Conservation (phyloP, 306 rosid genomes). For the Arachis stenosperma region DNA sequence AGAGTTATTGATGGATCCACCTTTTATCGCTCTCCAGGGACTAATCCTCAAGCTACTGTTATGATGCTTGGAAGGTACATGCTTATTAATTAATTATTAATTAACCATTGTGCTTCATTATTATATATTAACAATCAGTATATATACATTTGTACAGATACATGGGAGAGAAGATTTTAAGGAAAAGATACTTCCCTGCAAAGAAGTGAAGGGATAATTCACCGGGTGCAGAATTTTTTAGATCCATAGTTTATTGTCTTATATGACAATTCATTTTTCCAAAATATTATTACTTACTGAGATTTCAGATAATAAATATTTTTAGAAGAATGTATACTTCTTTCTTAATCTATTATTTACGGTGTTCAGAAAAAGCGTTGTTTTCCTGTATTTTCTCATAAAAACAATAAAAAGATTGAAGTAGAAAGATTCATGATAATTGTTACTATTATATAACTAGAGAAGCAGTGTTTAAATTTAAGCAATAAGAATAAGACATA, state of each 20-base stretch:
- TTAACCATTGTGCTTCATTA: no score
- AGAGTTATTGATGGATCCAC: constrained; percentile 89
- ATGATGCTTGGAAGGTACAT: constrained; percentile 77
- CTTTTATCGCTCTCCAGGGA: constrained; percentile 62
- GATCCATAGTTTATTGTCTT: constrained; percentile 20
- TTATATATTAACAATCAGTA: no score
- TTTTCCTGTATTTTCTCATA: no score
- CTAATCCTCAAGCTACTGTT: constrained; percentile 84
- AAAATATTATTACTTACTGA: background rate
- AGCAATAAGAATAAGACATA: constrained; percentile 26
- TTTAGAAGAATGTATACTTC: background rate
- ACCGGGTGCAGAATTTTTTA: background rate
- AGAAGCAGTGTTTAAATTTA: constrained; percentile 13
- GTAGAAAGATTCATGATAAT: no score
- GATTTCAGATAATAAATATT: background rate
- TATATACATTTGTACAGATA: constrained; percentile 47
- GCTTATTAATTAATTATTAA: no score
- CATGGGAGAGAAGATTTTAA: constrained; percentile 64
- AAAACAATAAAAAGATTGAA: no score
- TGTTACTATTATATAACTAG: background rate
- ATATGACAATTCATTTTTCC: constrained; percentile 3
- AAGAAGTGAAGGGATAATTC: constrained; percentile 31
- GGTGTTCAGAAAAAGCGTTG: no score
- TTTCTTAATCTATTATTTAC: no score
- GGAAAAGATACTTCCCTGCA: constrained; percentile 26